These are phyloP conservation scores for Taiozyma sp. DNA, from an alignment of 1,139 yeast genomes.

Conservation along the genomic window DNA sequence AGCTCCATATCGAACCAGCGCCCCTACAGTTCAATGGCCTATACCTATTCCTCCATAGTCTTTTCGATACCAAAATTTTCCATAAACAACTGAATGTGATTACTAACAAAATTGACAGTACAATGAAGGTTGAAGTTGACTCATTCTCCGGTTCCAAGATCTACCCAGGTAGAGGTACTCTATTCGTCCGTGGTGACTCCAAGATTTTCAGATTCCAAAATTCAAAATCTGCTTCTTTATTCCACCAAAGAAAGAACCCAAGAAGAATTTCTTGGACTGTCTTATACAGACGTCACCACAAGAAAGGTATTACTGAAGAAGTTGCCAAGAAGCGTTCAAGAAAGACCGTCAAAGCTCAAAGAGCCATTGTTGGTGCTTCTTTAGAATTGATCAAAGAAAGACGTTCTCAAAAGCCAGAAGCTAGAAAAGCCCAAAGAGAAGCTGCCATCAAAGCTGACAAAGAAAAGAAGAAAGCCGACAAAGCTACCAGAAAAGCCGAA, in stretches of 20 bases:
- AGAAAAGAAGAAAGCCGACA: slow-evolving; percentile 92
- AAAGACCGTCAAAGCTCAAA: slow-evolving; percentile 97
- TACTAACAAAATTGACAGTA: slow-evolving; percentile 2
- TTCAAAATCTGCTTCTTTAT: slow-evolving; percentile 95
- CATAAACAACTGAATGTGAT: not conserved
- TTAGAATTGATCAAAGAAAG: slow-evolving; percentile 97
- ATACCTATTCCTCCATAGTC: not conserved
- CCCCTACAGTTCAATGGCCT: not conserved
- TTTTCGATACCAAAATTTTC: not conserved
- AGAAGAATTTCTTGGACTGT: slow-evolving; percentile 99
- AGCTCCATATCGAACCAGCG: not conserved
- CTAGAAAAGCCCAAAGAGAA: slow-evolving; percentile 97
- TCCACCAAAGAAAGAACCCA: slow-evolving; percentile 99
- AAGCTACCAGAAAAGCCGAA: slow-evolving; percentile 93
- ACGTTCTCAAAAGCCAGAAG: slow-evolving; percentile 94
- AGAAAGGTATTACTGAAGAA: slow-evolving; percentile 99
- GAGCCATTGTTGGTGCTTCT: slow-evolving; percentile 99
- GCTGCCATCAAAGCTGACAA: slow-evolving; percentile 86
- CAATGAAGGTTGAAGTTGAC: slow-evolving; percentile 99
- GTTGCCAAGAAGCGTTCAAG: slow-evolving; percentile 95
- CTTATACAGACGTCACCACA: slow-evolving; percentile 99
- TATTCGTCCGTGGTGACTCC: slow-evolving; percentile 99
- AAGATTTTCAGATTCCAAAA: slow-evolving; percentile 99
- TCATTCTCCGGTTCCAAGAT: slow-evolving; percentile 99
- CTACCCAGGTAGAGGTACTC: slow-evolving; percentile 99